Evolutionary conservation across 306 rosid genomes (phyloP).

Genomic region (Pterocarpus santalinus): DNA sequence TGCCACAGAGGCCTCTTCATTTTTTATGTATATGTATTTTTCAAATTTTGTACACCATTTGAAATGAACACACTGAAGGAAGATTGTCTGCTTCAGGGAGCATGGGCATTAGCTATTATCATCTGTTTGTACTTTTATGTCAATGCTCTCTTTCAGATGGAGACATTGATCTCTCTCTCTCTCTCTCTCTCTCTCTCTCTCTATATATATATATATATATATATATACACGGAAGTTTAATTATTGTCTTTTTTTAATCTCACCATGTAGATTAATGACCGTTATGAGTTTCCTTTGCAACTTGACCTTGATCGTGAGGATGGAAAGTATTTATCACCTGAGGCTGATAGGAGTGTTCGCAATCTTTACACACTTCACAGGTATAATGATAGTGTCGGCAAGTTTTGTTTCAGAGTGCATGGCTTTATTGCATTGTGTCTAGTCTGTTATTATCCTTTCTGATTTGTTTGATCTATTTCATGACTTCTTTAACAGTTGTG

Average conservation of each 20-base stretch:
- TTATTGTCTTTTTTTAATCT: neutral
- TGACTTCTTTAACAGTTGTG: constrained; percentile 11
- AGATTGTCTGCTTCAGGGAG: constrained; percentile 34
- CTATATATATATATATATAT: too few species aligned
- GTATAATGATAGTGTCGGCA: constrained; percentile 50
- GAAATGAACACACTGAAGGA: neutral
- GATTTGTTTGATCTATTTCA: constrained; percentile 23
- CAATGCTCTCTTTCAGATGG: neutral
- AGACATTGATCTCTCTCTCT: constrained; percentile 21
- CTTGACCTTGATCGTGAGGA: constrained; percentile 93
- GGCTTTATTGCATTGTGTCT: constrained; percentile 1
- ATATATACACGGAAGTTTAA: neutral
- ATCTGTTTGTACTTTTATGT: constrained; percentile 1
- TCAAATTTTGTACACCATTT: constrained; percentile 23
- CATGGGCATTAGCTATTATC: constrained; percentile 33
- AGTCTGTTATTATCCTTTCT: constrained; percentile 29
- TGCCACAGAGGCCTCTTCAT: neutral
- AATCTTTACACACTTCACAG: constrained; percentile 98
- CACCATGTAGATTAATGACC: constrained; percentile 83
- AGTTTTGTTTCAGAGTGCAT: constrained; percentile 13
- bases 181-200: neutral
- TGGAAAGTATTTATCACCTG: constrained; percentile 96
- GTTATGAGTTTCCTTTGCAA: constrained; percentile 98
- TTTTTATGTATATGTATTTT: neutral
- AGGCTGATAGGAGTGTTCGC: constrained; percentile 88